Conservation (phyloP, 345 rosid species). For the Angophora floribunda region DNA sequence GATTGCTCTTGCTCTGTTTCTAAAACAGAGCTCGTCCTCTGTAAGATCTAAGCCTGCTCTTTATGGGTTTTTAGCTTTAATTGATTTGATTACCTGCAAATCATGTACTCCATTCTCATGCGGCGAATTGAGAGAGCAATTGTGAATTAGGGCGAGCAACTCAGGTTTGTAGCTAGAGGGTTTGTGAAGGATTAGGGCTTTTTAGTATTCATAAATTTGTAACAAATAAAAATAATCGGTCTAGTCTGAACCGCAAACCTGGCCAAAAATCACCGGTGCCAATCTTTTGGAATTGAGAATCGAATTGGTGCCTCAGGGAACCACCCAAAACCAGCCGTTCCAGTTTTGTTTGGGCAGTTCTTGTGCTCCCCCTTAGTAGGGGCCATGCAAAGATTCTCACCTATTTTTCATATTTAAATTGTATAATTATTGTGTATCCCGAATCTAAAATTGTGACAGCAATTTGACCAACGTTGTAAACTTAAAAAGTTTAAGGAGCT, state of each 20-base stretch:
- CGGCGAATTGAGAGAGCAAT: neutral
- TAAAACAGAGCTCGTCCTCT: neutral
- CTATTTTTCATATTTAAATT: neutral
- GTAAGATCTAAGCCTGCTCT: neutral
- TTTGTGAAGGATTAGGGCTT: neutral
- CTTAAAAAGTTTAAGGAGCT: neutral
- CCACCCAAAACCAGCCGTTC: fast-evolving
- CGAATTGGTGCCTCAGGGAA: fast-evolving
- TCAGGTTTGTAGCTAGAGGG: neutral
- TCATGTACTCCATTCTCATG: neutral
- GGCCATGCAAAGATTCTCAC: neutral
- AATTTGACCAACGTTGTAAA: neutral
- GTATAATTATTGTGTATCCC: neutral
- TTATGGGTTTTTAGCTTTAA: neutral
- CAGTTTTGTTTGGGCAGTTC: fast-evolving
- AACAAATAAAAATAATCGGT: neutral
- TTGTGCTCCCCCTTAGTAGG: neutral
- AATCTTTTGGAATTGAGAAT: too few relatives aligned
- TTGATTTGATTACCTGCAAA: neutral
- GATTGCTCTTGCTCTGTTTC: neutral
- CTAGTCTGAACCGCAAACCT: fast-evolving
- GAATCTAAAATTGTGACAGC: neutral
- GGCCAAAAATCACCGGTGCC: too few relatives aligned
- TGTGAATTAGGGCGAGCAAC: neutral
- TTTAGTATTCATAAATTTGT: neutral